These are phyloP conservation scores for Vitis rotundifolia DNA, from an alignment of 164 flowering plant species.

Conservation along the genomic window DNA sequence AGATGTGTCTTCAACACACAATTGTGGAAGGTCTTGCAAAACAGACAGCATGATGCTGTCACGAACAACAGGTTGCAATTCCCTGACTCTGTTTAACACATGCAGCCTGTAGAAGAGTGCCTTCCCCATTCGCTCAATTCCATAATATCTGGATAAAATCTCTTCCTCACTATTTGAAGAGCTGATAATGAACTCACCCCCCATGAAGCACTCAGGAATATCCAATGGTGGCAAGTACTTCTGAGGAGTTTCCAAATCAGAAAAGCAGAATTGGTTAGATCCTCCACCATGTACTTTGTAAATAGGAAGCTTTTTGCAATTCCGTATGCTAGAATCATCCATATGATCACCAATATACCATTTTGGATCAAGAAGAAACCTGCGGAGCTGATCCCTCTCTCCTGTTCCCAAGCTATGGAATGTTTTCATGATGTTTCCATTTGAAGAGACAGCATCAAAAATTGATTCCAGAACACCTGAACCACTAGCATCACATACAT, in stretches of 20 bases:
- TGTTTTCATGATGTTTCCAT: conserved; percentile 27
- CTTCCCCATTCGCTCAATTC: conserved; percentile 78
- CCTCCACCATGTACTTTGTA: conserved; percentile 59
- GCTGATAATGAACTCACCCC: conserved; percentile 59
- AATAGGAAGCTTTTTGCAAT: conserved; percentile 72
- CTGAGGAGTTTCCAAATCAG: conserved; percentile 59
- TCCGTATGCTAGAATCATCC: conserved; percentile 44
- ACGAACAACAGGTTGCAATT: conserved; percentile 65
- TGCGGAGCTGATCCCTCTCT: conserved; percentile 77
- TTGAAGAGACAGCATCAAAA: conserved; percentile 53
- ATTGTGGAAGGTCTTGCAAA: conserved; percentile 77
- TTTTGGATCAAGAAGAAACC: conserved; percentile 77
- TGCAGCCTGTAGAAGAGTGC: conserved; percentile 61
- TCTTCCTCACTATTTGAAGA: conserved; percentile 67
- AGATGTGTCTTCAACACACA: conserved; percentile 67
- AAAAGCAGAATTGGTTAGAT: conserved; percentile 39
- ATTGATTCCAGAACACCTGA: conserved; percentile 74
- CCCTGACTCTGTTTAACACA: conserved; percentile 54
- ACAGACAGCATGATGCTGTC: conserved; percentile 73
- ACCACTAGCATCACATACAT: conserved; percentile 58
- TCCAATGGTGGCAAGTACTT: conserved; percentile 76
- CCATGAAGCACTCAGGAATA: conserved; percentile 55
- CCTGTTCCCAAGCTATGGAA: conserved; percentile 39
- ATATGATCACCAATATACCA: conserved; percentile 71
- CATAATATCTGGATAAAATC: conserved; percentile 64